Evolutionary conservation across 306 rosid species (phyloP).

Genomic region (Malus asiatica): DNA sequence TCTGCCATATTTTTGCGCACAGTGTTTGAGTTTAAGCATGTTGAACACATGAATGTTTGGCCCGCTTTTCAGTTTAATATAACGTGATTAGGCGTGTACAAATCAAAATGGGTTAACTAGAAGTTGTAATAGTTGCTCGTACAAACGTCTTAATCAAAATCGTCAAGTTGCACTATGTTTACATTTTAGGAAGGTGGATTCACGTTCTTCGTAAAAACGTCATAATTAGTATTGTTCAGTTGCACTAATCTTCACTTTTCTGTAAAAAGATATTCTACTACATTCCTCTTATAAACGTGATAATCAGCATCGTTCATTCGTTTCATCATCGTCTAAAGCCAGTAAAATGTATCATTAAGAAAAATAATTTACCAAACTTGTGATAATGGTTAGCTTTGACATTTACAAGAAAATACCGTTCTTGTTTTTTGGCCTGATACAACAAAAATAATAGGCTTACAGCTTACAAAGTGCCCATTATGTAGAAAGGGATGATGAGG

Average conservation of each 20-base stretch:
- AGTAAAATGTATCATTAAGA: not conserved
- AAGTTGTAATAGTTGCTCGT: not conserved
- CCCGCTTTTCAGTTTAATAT: not conserved
- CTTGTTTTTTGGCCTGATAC: not conserved
- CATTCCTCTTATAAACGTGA: not conserved
- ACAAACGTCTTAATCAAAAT: no score
- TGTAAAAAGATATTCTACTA: not conserved
- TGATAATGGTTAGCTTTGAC: not conserved
- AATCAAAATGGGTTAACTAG: no score
- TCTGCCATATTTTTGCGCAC: constrained; percentile 6
- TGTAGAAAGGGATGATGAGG: not conserved
- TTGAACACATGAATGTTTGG: not conserved
- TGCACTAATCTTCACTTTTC: not conserved
- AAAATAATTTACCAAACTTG: not conserved
- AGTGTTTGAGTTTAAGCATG: not conserved
- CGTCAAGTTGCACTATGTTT: not conserved
- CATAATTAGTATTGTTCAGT: no score
- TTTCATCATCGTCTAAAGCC: not conserved
- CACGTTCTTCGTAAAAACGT: no score
- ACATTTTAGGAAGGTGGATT: not conserved
- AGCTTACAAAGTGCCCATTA: not conserved
- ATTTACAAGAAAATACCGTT: not conserved
- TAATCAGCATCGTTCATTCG: not conserved
- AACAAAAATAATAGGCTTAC: not conserved
- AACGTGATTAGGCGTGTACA: not conserved